These are phyloP conservation scores for Alternaria conjuncta DNA, from an alignment of 2,329 filamentous ascomycete species.

Conservation along the genomic window DNA sequence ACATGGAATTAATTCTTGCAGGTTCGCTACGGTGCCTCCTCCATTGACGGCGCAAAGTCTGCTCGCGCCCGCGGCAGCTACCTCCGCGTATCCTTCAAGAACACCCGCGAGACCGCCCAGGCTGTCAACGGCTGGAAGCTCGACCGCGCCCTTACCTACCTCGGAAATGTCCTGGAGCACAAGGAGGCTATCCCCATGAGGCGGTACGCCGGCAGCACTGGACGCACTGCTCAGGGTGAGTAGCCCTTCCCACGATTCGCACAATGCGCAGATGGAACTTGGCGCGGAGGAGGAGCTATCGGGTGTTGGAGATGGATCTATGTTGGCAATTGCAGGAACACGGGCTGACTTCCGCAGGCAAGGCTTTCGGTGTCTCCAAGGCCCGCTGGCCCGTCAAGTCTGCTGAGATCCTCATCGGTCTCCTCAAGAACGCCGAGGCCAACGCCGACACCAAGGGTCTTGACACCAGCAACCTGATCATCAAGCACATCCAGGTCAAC, in stretches of 20 bases:
- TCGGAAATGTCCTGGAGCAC: conserved; percentile 97
- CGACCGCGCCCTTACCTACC: conserved; percentile 91
- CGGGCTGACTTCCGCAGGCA: conserved; percentile 68
- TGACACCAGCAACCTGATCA: conserved; percentile 91
- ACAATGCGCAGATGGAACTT: not conserved
- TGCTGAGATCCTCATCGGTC: conserved; percentile 94
- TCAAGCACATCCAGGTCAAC: conserved; percentile 99
- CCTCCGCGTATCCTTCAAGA: conserved; percentile 99
- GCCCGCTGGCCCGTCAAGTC: conserved; percentile 99
- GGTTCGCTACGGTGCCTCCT: conserved; percentile 49
- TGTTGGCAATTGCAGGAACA: conserved; percentile 8
- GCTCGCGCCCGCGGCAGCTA: conserved; percentile 98
- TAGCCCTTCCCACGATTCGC: conserved; percentile 35
- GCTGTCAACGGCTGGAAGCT: conserved; percentile 99
- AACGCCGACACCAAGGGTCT: conserved; percentile 57
- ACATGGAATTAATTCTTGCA: conserved; percentile 37
- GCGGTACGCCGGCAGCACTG: conserved; percentile 94
- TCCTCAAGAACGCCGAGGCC: conserved; percentile 67
- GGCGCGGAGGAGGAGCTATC: not conserved
- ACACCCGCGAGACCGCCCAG: conserved; percentile 99
- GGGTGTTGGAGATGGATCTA: not conserved
- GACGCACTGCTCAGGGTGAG: conserved; percentile 97
- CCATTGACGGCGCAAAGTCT: conserved; percentile 62
- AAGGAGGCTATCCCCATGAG: conserved; percentile 98
- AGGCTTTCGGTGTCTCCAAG: conserved; percentile 97